These are phyloP conservation scores for Isoetes engelmannii DNA, from an alignment of 83 land plant species.

Conservation along the genomic window DNA sequence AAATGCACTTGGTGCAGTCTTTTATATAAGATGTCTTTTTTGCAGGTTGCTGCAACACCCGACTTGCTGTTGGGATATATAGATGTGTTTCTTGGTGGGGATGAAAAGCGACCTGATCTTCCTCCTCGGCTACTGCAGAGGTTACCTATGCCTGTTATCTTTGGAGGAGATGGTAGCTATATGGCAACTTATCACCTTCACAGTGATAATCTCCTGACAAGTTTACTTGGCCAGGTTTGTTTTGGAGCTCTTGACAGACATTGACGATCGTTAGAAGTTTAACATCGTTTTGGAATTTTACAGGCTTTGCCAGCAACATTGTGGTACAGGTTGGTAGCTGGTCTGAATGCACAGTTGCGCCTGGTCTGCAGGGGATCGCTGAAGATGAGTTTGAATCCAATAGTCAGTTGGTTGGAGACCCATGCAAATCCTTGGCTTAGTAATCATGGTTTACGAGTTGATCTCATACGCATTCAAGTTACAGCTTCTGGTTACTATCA, in stretches of 20 bases:
- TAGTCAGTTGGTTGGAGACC: slow-evolving; percentile 66
- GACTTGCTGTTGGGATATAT: slow-evolving; percentile 83
- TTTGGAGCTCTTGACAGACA: background rate
- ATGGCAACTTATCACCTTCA: slow-evolving; percentile 89
- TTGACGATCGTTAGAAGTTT: background rate
- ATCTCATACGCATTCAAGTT: slow-evolving; percentile 80
- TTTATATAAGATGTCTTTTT: background rate
- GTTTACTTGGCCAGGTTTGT: slow-evolving; percentile 80
- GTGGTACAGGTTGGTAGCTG: slow-evolving; percentile 90
- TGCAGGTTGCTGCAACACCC: slow-evolving; percentile 86
- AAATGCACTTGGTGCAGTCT: background rate
- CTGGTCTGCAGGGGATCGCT: slow-evolving; percentile 60
- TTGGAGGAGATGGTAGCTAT: slow-evolving; percentile 96
- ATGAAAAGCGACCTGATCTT: slow-evolving; percentile 89
- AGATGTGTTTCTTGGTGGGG: slow-evolving; percentile 94
- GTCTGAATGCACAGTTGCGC: slow-evolving; percentile 85
- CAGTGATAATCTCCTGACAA: slow-evolving; percentile 86
- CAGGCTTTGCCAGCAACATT: slow-evolving; percentile 90
- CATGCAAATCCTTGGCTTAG: slow-evolving; percentile 68
- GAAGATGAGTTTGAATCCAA: slow-evolving; percentile 46
- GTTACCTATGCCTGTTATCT: slow-evolving; percentile 61
- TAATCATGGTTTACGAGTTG: slow-evolving; percentile 53
- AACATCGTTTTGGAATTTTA: slow-evolving; percentile 1
- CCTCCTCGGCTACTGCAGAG: slow-evolving; percentile 84
- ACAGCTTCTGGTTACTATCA: slow-evolving; percentile 69